phyloP scores from a whole-genome alignment of 257 asterid genomes.

The Plectranthus barbatus region DNA sequence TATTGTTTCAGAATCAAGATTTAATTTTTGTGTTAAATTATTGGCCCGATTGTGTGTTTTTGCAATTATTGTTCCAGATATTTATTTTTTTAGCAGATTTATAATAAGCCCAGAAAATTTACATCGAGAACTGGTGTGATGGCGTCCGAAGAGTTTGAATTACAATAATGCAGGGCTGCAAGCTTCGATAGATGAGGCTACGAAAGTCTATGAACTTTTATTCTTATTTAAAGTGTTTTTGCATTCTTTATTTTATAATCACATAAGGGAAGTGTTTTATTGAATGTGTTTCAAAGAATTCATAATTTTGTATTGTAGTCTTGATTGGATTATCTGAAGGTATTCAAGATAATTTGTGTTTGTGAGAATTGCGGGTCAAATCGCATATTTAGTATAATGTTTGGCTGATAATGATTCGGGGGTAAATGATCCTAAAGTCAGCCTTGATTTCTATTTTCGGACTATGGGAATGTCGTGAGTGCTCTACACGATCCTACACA shows the following conservation, averaged over 20 bases:
- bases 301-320: neutral
- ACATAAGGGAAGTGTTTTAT: too few species aligned
- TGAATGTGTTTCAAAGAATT: neutral
- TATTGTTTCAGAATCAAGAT: too few species aligned
- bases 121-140: slow-evolving; percentile 35
- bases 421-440: slow-evolving; percentile 82
- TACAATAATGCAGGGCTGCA: slow-evolving; percentile 76
- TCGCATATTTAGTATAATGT: neutral
- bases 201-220: slow-evolving; percentile 58
- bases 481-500: slow-evolving; percentile 6
- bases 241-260: too few species aligned
- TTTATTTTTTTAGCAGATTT: slow-evolving; percentile 31
- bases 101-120: slow-evolving; percentile 22
- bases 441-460: slow-evolving; percentile 92
- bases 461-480: slow-evolving; percentile 95
- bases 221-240: neutral
- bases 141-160: slow-evolving; percentile 66
- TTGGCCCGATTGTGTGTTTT: too few species aligned
- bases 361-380: too few species aligned
- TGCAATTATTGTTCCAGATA: too few species aligned
- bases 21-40: too few species aligned
- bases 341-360: too few species aligned
- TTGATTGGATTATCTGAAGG: too few species aligned
- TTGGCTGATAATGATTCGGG: slow-evolving; percentile 58
- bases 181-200: slow-evolving; percentile 56